Base-by-base conservation (phyloP, 2,329 filamentous ascomycete genomes). In the Colletotrichum chlorophyti region DNA sequence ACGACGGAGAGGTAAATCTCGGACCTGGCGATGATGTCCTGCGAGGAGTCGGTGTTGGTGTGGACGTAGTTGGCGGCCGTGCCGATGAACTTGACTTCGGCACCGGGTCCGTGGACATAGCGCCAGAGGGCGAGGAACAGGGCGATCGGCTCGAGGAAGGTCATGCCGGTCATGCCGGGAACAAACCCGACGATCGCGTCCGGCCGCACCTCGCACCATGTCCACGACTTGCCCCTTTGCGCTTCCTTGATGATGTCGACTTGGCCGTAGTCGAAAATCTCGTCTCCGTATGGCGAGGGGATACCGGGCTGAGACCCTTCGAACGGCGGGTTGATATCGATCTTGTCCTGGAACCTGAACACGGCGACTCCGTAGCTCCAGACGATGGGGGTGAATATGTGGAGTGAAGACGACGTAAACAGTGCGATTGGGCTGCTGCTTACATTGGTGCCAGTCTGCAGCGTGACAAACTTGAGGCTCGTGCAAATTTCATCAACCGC, bases 381-480 rank as follows among this genome's bases (percentile, higher is more conserved):
- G n/a, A n/a, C n/a, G n/a, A n/a, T n/a, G n/a, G n/a, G n/a, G n/a
- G n/a, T n/a, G n/a, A n/a, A n/a, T n/a, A n/a, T n/a, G n/a, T n/a
- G n/a, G n/a, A n/a, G n/a, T n/a, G n/a, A n/a, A n/a, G n/a, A n/a
- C n/a, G n/a, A n/a, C n/a, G n/a, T n/a, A n/a, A n/a, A n/a, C n/a
- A n/a, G n/a, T n/a, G n/a, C n/a, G n/a, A n/a, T n/a, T n/a, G n/a
- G n/a, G n/a, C n/a, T n/a, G n/a, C n/a, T n/a, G n/a, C n/a, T n/a
- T n/a, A n/a, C 60, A 27, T 64, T 64, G 1, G 48, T 42, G 21
- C 63, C 64, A 5, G 61, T 65, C 23, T 65, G 63, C 12, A 65
- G 52, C 23, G 63, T 52, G 6, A 64, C 4, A 9, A 38, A 17
- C 34, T 62, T 21, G 17, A 65, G 24, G 2, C 52, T 55, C 6